These are phyloP conservation scores for Citrus medica DNA, from an alignment of 345 rosid genomes.

Conservation along the genomic window DNA sequence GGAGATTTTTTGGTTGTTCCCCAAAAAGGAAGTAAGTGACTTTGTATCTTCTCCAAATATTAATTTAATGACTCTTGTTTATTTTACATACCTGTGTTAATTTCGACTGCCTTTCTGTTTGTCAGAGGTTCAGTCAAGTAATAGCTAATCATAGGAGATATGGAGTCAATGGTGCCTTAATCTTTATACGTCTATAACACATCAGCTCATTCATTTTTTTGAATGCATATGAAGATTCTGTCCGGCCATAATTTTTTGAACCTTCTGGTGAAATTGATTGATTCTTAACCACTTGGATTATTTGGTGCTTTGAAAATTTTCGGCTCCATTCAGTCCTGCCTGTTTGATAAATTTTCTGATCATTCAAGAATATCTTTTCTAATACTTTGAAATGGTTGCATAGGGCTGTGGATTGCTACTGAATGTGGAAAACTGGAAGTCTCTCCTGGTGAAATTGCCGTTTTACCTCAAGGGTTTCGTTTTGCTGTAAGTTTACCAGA, in stretches of 20 bases:
- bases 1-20: slow-evolving; percentile 97
- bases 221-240: background rate
- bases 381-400: slow-evolving; percentile 10
- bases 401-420: slow-evolving; percentile 87
- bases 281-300: background rate
- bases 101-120: background rate
- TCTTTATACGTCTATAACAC: background rate
- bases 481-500: slow-evolving; percentile 67
- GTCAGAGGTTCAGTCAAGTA: background rate
- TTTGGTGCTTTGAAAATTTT: background rate
- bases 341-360: background rate
- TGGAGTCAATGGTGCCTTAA: background rate
- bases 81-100: background rate
- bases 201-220: background rate
- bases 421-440: slow-evolving; percentile 89
- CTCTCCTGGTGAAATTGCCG: slow-evolving; percentile 81
- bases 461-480: slow-evolving; percentile 91
- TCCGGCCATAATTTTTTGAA: background rate
- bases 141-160: background rate
- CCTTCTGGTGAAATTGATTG: background rate
- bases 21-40: slow-evolving; percentile 78
- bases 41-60: background rate
- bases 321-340: background rate
- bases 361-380: slow-evolving; percentile 6
- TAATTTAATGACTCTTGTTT: background rate